These are phyloP conservation scores for Diplosphaera chodatii DNA, from an alignment of 139 green algal species.

Conservation along the genomic window DNA sequence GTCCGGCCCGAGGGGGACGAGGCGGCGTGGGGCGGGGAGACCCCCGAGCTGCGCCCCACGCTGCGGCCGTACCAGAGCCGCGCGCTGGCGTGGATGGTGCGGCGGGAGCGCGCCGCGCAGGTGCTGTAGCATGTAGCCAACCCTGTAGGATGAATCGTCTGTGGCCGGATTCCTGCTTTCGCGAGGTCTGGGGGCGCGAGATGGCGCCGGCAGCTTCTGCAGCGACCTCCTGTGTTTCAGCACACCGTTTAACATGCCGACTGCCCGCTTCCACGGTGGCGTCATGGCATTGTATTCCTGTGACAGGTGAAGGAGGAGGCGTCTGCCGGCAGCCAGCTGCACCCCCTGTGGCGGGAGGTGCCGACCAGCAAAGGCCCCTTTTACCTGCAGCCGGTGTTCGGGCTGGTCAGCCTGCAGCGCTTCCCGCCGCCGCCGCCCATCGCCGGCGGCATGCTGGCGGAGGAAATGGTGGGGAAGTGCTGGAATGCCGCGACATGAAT, in stretches of 20 bases:
- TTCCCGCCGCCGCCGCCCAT: conserved; percentile 18
- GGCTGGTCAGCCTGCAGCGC: conserved; percentile 9
- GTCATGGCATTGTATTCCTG: no score
- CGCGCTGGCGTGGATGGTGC: conserved; percentile 71
- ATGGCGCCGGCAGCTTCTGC: no score
- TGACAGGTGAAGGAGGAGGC: no score
- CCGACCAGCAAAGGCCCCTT: conserved; percentile 1
- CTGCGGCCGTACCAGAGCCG: conserved; percentile 77
- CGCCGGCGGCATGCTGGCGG: conserved; percentile 48
- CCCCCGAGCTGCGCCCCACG: conserved; percentile 41
- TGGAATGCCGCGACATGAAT: no score
- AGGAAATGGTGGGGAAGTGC: conserved; percentile 42
- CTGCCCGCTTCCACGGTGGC: no score
- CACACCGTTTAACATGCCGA: no score
- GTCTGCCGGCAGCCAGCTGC: conserved; percentile 10
- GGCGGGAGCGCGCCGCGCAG: conserved; percentile 28
- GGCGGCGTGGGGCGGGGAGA: conserved; percentile 23
- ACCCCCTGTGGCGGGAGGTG: conserved; percentile 59
- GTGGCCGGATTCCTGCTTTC: no score
- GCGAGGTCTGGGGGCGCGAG: no score
- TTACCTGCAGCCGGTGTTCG: conserved; percentile 49
- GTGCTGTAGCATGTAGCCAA: no score
- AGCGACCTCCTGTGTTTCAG: no score
- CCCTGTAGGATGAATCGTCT: no score
- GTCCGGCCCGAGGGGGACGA: conserved; percentile 56